Evolutionary conservation across 1,139 yeast genomes (phyloP), one percentile per base, ranked within the genome.

Genomic region (Geotrichum citri-aurantii): DNA sequence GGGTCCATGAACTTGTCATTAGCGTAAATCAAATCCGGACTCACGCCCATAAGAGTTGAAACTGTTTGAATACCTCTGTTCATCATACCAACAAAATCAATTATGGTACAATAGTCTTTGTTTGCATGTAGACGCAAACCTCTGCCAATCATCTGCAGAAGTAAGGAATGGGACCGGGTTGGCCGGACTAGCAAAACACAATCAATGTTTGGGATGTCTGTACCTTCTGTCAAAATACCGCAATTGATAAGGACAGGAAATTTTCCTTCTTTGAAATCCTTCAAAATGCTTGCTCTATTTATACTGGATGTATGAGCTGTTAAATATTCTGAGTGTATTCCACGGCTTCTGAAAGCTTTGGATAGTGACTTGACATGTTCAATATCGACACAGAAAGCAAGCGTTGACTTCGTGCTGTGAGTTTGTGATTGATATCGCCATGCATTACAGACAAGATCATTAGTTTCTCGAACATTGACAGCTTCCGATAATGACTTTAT

Each of bases 171-270:
- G 0, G 97, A 90, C 61, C 79, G 79, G 0, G 97, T 88, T 0
- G 97, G 97, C 48, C 97, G 75, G 3, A 90, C 88, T 40, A 92
- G 73, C 53, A 92, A 76, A 8, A 92, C 75, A 29, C 91, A 85
- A 69, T 92, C 98, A 59, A 92, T 87, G 63, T 86, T 85, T 1
- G 98, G 98, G 24, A 92, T 85, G 72, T 92, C 98, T 0, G 98
- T 90, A 0, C 99, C 99, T 71, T 93, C 99, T 0, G 97, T 92
- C 65, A 92, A 86, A 2, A 92, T 90, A 26, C 87, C 90, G 68
- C 96, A 95, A 68, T 93, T 93, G 71, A 95, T 81, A 31, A 92
- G 73, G 0, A 93, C 95, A 3, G 86, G 83, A 29, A 88, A 77
- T 19, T 77, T 68, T 0, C 95, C 92, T 1, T 72, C 66, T 62